Conservation (phyloP, 2,329 filamentous ascomycete species). For the Furcasterigmium furcatum region DNA sequence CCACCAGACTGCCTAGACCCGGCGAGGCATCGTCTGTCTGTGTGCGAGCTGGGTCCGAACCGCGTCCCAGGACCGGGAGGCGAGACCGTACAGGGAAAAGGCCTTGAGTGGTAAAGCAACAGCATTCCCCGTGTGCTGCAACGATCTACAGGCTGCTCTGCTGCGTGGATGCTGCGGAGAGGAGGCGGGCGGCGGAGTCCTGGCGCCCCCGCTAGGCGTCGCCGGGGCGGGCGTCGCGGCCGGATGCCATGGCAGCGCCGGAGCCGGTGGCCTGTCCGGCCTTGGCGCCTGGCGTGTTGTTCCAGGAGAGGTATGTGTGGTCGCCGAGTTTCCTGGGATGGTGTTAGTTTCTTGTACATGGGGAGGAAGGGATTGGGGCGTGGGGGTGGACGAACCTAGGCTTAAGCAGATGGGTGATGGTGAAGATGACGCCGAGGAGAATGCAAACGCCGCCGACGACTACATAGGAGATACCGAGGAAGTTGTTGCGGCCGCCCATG, state of each 20-base stretch:
- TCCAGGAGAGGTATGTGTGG: slow-evolving; percentile 97
- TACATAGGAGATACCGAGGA: slow-evolving; percentile 93
- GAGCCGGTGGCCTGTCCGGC: slow-evolving; percentile 36
- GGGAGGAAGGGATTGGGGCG: not conserved
- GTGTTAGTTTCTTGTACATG: slow-evolving; percentile 3
- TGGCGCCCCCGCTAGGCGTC: slow-evolving; percentile 34
- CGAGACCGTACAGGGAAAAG: too few species aligned
- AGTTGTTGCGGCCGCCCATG: slow-evolving; percentile 92
- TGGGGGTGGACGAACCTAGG: slow-evolving; percentile 59
- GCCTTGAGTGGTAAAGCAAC: too few species aligned
- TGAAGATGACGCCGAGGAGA: slow-evolving; percentile 82
- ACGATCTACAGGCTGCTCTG: too few species aligned
- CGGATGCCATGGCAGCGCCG: slow-evolving; percentile 44
- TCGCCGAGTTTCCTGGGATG: slow-evolving; percentile 85
- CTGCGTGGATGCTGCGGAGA: not conserved
- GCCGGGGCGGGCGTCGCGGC: slow-evolving; percentile 51
- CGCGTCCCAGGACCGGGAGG: too few species aligned
- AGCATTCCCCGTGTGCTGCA: too few species aligned
- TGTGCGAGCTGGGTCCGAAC: too few species aligned
- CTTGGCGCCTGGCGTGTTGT: slow-evolving; percentile 51
- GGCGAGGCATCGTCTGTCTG: too few species aligned
- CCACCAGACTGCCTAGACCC: too few species aligned
- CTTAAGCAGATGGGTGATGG: slow-evolving; percentile 84
- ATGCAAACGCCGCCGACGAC: slow-evolving; percentile 93
- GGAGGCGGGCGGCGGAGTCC: slow-evolving; percentile 12